These are phyloP conservation scores for Ormosia emarginata DNA, from an alignment of 306 rosid genomes.

Conservation along the genomic window DNA sequence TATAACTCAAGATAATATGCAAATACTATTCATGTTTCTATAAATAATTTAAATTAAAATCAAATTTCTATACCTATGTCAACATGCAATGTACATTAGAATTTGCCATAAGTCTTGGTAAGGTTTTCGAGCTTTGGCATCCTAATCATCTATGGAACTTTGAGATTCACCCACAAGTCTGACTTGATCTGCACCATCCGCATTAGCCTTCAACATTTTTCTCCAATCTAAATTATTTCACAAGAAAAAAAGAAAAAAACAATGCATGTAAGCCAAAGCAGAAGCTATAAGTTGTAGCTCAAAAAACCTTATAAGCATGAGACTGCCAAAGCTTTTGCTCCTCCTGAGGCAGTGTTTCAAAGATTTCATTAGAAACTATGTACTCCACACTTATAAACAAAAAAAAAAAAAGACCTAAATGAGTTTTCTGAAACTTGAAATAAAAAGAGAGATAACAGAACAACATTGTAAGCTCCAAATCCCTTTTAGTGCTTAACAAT, in stretches of 20 bases:
- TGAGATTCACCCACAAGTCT: conserved; percentile 46
- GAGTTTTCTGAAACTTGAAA: background rate
- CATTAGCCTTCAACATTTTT: background rate
- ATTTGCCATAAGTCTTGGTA: no score
- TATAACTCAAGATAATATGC: no score
- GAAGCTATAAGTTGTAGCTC: no score
- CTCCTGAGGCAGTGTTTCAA: conserved; percentile 53
- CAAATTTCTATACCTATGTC: no score
- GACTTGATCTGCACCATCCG: conserved; percentile 55
- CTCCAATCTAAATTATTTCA: background rate
- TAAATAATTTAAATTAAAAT: no score
- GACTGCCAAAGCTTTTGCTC: conserved; percentile 91
- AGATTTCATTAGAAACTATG: conserved; percentile 42
- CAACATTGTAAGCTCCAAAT: no score
- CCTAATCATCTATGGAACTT: no score
- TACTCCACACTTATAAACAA: conserved; percentile 52
- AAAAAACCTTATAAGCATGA: conserved; percentile 76
- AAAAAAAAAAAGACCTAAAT: no score
- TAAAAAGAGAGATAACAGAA: background rate
- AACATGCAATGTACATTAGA: no score
- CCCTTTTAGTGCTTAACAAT: no score
- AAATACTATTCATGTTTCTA: no score
- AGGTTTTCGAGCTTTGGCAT: conserved; percentile 49
- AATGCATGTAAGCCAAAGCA: no score
- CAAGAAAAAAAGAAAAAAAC: background rate